Conservation (phyloP, 1,284 basidiomycete species). For the Leccinum colubrinum region DNA sequence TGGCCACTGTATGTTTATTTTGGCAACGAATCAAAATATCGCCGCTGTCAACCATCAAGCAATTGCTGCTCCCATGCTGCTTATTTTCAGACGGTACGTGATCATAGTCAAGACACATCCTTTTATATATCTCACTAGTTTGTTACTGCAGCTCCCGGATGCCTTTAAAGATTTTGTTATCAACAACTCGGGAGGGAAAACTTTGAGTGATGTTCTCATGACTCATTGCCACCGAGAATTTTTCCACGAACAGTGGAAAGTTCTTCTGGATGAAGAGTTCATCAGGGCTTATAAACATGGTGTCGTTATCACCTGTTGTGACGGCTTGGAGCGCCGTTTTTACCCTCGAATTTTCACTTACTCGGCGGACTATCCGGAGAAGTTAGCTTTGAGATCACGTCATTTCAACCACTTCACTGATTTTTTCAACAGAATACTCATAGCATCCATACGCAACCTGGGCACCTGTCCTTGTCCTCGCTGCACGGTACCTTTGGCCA, state of each 20-base stretch:
- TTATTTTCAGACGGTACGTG: neutral
- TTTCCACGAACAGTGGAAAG: neutral
- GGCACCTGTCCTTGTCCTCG: neutral
- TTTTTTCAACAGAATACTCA: neutral
- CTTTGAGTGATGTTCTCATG: neutral
- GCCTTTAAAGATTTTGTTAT: neutral
- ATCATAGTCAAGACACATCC: rapidly evolving
- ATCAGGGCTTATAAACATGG: neutral
- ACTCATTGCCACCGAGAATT: neutral
- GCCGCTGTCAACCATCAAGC: neutral
- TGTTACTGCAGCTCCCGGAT: neutral
- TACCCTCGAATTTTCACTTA: neutral
- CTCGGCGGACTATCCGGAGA: neutral
- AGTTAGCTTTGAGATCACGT: neutral
- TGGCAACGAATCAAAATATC: neutral
- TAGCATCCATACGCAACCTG: neutral
- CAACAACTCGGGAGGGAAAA: neutral
- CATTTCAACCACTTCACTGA: neutral
- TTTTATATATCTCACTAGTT: rapidly evolving
- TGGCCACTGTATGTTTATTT: neutral
- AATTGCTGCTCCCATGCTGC: neutral
- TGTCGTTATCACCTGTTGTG: neutral
- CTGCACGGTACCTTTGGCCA: neutral
- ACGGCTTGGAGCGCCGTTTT: neutral
- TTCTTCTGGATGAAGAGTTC: rapidly evolving